Base-by-base conservation (phyloP, 2,329 filamentous ascomycete genomes). In the Coleophoma cylindrospora region DNA sequence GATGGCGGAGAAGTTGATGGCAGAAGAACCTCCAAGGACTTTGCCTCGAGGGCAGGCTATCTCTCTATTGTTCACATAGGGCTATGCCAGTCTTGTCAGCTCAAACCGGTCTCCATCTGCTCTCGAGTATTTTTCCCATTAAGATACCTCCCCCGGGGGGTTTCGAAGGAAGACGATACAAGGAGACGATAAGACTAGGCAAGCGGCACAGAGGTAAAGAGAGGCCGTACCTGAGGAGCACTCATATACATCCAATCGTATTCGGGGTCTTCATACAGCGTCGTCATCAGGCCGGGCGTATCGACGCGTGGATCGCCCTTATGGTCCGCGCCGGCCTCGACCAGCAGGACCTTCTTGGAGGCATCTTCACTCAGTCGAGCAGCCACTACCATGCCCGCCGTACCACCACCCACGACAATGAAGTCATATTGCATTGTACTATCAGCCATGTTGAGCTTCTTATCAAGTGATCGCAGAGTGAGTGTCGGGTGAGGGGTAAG, bases 371-470 rank as follows among this genome's bases (percentile, higher is more conserved):
- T 64, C 14, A 74, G 62, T 3, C 70, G 66, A 36, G 63, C 61
- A 4, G 71, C 72, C 8, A 74, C 58, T 1, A 68, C 63, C 3
- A 73, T 61, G 9, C 72, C 71, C 5, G 70, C 64, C 0, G 70
- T 73, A 7, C 72, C 71, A 14, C 70, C 71, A 8, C 72, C 70
- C 9, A 72, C 66, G 22, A 74, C 57, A 33, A 74, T 55, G 47
- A 69, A 73, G 55, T 74, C 69, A 45, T 50, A 54, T 4, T 44
- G 19, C 19, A 19, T 19, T 19, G 19, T 3, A 40, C 40, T 47
- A 40, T 36, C 11, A 40, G 19, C 22, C 21, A 40, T 36, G 19
- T 19, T 19, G 19, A 19, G 3, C 19, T 3, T 19, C 19, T 3
- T 19, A 19, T 19, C 19, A 19, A 19, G 3, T 19, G 19, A 19